These are phyloP conservation scores for Aspergillus versicolor DNA, from an alignment of 2,329 filamentous ascomycete species.

Conservation along the genomic window DNA sequence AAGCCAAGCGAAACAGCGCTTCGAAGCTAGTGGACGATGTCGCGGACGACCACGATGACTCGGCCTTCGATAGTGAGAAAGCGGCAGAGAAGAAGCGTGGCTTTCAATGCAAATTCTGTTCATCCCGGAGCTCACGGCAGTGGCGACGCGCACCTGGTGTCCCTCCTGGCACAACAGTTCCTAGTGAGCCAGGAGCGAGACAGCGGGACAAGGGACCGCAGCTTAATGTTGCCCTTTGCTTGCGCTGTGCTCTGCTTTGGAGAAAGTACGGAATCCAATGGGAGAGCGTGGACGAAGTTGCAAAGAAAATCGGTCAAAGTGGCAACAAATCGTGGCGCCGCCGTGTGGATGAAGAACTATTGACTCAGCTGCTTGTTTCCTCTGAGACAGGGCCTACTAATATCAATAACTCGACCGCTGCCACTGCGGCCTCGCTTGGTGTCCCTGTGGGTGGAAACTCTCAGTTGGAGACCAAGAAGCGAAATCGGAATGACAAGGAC, in stretches of 20 bases:
- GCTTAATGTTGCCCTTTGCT: constrained; percentile 78
- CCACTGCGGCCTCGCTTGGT: constrained; percentile 45
- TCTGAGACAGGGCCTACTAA: constrained; percentile 44
- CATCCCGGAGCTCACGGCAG: constrained; percentile 73
- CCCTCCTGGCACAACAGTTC: constrained; percentile 67
- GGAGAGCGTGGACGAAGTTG: constrained; percentile 88
- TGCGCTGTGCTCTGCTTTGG: constrained; percentile 90
- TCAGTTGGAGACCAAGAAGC: constrained; percentile 60
- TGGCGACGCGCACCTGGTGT: constrained; percentile 88
- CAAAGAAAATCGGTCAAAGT: constrained; percentile 78
- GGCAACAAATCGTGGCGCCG: constrained; percentile 83
- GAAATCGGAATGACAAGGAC: constrained; percentile 55
- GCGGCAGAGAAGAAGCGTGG: constrained; percentile 73
- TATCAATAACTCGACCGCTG: constrained; percentile 43
- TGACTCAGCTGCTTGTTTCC: constrained; percentile 46
- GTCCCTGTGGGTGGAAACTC: constrained; percentile 38
- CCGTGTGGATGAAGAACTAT: constrained; percentile 84
- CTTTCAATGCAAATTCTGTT: constrained; percentile 94
- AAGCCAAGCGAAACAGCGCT: constrained; percentile 64
- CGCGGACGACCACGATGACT: constrained; percentile 89
- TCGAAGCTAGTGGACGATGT: constrained; percentile 87
- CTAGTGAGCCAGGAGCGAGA: constrained; percentile 63
- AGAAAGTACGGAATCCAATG: constrained; percentile 93
- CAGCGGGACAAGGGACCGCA: constrained; percentile 76
- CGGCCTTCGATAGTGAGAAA: constrained; percentile 89